Base-by-base conservation (phyloP, 2,329 filamentous ascomycete genomes). In the Dichotomopilus funicola region DNA sequence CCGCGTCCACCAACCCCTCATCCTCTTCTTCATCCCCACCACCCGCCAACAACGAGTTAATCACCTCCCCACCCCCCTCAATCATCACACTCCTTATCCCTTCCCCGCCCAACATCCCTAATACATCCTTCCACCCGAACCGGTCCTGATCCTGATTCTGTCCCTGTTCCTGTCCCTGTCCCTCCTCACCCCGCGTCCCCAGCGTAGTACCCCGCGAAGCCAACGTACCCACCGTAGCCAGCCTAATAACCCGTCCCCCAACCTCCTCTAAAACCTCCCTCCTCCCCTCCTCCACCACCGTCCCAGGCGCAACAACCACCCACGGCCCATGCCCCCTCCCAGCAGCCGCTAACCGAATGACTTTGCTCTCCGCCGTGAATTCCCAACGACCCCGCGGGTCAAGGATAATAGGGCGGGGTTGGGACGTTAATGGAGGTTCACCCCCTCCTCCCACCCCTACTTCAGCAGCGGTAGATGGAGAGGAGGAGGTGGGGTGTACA, bases 71-170 rank as follows among this genome's bases (percentile, higher is more conserved):
- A 9, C 92, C 92, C 0, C 92, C 92, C 70, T 97, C 92, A 49
- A 97, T 79, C 92, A 96, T 96, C 56, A 96, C 77, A 67, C 90
- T 96, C 51, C 72, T 70, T 45, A 96, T 73, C 1, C 84, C 83
- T 62, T 87, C 77, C 1, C 67, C 68, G 37, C 64, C 61, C n/a
- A 95, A 69, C 3, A 75, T 73, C 13, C 70, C 70, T 35, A 95
- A 71, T 12, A 95, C 78, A 42, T 78, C 75, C 9, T 70, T 69
- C 90, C 89, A 95, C 13, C 75, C 70, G 59, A 87, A 77, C 54
- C 76, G 72, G 27, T 54, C 48, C 9, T 44, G 33, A 1, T 27
- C 19, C 19, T 27, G 19, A 27, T 27, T 27, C 3, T 27, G 19
- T 27, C 19, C 19, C 19, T 27, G 19, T n/a, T n/a, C n/a, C n/a